Evolutionary conservation across 1,284 basidiomycete species (phyloP), one percentile per base, ranked within the genome.

Genomic region (Ganoderma multipileum): DNA sequence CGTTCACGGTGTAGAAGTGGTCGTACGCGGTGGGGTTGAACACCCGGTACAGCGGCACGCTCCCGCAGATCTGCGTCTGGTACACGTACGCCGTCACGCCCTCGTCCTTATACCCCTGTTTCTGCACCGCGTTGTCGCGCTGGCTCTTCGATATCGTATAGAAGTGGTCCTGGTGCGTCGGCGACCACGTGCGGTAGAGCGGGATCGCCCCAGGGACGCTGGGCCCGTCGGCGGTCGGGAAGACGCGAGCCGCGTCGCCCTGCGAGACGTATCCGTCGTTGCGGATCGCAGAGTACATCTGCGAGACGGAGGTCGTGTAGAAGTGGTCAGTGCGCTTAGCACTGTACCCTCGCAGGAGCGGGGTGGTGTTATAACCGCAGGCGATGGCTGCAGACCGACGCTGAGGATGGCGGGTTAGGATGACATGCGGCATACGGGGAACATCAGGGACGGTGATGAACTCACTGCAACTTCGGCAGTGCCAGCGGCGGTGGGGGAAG

Each of bases 321-420:
- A 72, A 73, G 61, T 72, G 72, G 60, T 72, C 70, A 8, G 26
- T 50, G 3, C n/a, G 26, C 16, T 18, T 18, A 2, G 50, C 30
- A 59, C 63, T 65, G 69, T 57, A 68, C 41, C 61, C 59, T 23
- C 69, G 69, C 20, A 67, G 65, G 59, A 72, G 65, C 5, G 71
- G 66, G 36, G 69, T 64, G 26, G 65, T 66, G 3, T 58, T 12
- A 50, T 14, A 66, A 23, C 30, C 30, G 16, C 20, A 62, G 18
- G 16, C 41, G 41, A 42, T 18, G 16, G 41, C 41, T 11, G 41
- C 41, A 1, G 41, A 42, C 0, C 41, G 41, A 42, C 41, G 41
- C 41, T 42, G 41, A 20, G 16, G 18, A 42, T 3, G 16, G 16
- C 14, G 6, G 6, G 16, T 42, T 42, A 42, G 41, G 41, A 42